Evolutionary conservation across 2,329 filamentous ascomycete species (phyloP).

Genomic region (Didymella keratinophila): DNA sequence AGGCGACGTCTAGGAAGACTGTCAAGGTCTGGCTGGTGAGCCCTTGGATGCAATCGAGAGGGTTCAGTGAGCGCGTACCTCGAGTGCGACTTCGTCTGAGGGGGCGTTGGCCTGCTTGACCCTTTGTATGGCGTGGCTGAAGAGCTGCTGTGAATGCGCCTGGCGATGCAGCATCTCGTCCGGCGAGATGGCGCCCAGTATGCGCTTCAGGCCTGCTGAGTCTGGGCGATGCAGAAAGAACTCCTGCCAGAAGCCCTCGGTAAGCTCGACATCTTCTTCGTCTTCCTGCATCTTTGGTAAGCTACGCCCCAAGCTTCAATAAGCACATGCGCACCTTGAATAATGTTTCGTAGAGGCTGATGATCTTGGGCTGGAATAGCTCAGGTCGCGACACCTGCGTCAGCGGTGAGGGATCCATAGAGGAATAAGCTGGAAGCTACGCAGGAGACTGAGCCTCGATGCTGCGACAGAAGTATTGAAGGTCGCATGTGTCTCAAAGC

Average conservation of each 20-base stretch:
- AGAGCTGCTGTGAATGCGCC: constrained; percentile 77
- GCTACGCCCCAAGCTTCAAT: constrained; percentile 8
- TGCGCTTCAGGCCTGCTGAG: constrained; percentile 68
- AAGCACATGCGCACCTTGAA: constrained; percentile 63
- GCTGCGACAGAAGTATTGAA: constrained; percentile 15
- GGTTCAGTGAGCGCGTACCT: constrained; percentile 66
- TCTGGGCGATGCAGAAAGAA: constrained; percentile 92
- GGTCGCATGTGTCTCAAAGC: constrained; percentile 17
- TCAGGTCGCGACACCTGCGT: constrained; percentile 91
- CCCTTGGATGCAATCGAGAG: constrained; percentile 37
- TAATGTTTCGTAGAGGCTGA: constrained; percentile 84
- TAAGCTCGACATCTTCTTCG: constrained; percentile 71
- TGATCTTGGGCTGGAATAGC: constrained; percentile 92
- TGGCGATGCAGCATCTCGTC: constrained; percentile 80
- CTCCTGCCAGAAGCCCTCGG: constrained; percentile 94
- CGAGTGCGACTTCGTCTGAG: constrained; percentile 79
- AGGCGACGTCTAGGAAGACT: constrained; percentile 81
- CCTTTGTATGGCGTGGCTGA: constrained; percentile 73
- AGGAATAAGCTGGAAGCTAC: neutral
- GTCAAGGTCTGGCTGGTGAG: constrained; percentile 77
- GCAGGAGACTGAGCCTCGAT: neutral
- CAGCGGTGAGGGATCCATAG: constrained; percentile 89
- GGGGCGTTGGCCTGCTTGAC: constrained; percentile 68
- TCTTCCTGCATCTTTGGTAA: constrained; percentile 52
- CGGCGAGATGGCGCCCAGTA: constrained; percentile 74